Conservation (phyloP, 768 basidiomycete genomes). For the Fomitopsis serialis region DNA sequence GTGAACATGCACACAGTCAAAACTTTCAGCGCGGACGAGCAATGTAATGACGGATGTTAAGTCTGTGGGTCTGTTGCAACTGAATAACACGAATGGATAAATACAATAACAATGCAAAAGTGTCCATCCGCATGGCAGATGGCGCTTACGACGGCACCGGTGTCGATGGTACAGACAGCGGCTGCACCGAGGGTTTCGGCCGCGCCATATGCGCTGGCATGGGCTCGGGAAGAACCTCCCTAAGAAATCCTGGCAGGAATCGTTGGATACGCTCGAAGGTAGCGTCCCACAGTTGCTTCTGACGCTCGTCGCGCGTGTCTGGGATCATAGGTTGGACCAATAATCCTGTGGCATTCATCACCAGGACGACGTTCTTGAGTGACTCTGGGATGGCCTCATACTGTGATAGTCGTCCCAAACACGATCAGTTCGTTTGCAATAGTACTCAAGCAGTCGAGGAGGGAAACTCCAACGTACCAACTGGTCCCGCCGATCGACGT, state of each 20-base stretch:
- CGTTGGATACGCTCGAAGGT: slow-evolving; percentile 85
- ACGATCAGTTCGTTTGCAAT: no score
- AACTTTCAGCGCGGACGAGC: no score
- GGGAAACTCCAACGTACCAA: slow-evolving; percentile 49
- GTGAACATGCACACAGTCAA: no score
- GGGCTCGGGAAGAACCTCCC: slow-evolving; percentile 54
- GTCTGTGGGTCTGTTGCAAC: no score
- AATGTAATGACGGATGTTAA: no score
- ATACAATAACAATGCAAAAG: no score
- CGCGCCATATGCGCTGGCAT: slow-evolving; percentile 10
- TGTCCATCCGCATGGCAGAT: no score
- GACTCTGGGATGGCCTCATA: slow-evolving; percentile 95
- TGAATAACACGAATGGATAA: no score
- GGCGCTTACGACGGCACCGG: neutral
- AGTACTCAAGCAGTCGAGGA: no score
- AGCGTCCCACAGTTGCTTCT: slow-evolving; percentile 74
- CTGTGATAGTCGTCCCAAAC: no score
- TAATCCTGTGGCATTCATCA: slow-evolving; percentile 88
- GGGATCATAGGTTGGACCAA: slow-evolving; percentile 59
- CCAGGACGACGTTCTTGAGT: slow-evolving; percentile 91
- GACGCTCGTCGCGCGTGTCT: slow-evolving; percentile 46
- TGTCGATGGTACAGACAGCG: neutral
- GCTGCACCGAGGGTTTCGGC: neutral
- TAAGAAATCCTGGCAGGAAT: slow-evolving; percentile 88
- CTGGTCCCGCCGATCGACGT: slow-evolving; percentile 78